Evolutionary conservation across 345 rosid species (phyloP), one percentile per base, ranked within the genome.

Genomic region (Eucalyptus cladocalyx): DNA sequence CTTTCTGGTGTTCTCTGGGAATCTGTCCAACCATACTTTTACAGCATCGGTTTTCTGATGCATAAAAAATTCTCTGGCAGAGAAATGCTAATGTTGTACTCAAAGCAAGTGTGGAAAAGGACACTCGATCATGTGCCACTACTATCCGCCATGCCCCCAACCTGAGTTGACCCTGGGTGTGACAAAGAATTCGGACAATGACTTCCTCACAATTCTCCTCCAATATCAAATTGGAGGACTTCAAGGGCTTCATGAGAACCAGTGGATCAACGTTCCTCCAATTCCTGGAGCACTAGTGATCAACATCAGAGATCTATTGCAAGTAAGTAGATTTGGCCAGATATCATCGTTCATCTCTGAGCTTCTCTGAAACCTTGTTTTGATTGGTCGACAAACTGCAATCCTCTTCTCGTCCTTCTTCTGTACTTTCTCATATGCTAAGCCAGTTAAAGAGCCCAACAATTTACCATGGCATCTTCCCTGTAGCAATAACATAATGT

Each of bases 201-300:
- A 91, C 88, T 94, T 94, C 88, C 80, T 95, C 40, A 93, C 95
- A 2, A 91, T 95, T 23, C 95, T 93, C 62, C 92, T 94, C 80
- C 95, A 93, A 24, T 94, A 93, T 91, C 90, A 92, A 65, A 91
- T 94, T 16, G 95, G 93, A 80, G 96, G 96, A 37, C 97, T 95
- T 86, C 95, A 23, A 23, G 62, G 4, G 5, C 62, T 56, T 9
- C 62, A 56, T 9, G 62, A 23, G 12, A 56, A 56, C 60, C 2
- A 56, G 0, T 56, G 60, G 60, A 48, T 93, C 80, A 92, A 93
- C 86, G 91, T 94, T 76, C 91, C 92, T 72, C 91, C 90, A 10
- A 85, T 76, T 86, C 94, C 93, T 14, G 97, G 90, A 18, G 93
- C 97, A 28, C 91, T 94, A 18, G 92, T 92, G 50, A 85, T 95